Evolutionary conservation across 1,284 basidiomycete species (phyloP), one percentile per base, ranked within the genome.

Genomic region (Puccinia novopanici): DNA sequence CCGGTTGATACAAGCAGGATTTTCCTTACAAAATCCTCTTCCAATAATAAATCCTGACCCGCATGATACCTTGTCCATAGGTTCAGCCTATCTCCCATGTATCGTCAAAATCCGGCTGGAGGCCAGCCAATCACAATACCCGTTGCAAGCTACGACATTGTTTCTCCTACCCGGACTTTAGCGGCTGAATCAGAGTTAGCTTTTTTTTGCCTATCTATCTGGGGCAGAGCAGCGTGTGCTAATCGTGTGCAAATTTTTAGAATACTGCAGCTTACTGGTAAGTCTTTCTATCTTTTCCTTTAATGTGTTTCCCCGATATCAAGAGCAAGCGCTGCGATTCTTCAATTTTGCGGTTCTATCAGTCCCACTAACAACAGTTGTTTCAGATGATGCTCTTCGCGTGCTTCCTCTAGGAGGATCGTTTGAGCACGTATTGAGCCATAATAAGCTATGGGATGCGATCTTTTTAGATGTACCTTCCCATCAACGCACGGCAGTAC

Each of bases 61-160:
- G 30, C 9, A 71, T 42, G 17, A 34, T 37, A 48, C 27, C 83
- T 84, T 30, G 81, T 85, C 78, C 85, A 85, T 75, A 83, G 86
- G 17, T 86, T 84, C 81, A 84, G 84, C 78, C 85, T 86, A 67
- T 83, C 83, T 42, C 84, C 84, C 19, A 84, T 86, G 55, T 86
- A 84, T 68, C 84, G 85, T 27, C 84, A 84, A 54, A 86, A 85
- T 59, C 82, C 85, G 0, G 85, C 86, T 1, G 85, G 85, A n/a
- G 85, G 85, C 0, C 86, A 86, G 82, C 86, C 86, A 24, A 83
- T 84, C 13, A 83, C 84, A 0, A 83, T 86, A 63, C 81, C 85
- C 22, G 86, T 85, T 24, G 83, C 84, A 34, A 84, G 85, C 34
- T 85, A 85, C 59, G 86, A 86, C 78, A 86, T 86, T 76, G 83